Evolutionary conservation across 306 rosid genomes (phyloP), one percentile per base, ranked within the genome.

Genomic region (Mimosa pudica): DNA sequence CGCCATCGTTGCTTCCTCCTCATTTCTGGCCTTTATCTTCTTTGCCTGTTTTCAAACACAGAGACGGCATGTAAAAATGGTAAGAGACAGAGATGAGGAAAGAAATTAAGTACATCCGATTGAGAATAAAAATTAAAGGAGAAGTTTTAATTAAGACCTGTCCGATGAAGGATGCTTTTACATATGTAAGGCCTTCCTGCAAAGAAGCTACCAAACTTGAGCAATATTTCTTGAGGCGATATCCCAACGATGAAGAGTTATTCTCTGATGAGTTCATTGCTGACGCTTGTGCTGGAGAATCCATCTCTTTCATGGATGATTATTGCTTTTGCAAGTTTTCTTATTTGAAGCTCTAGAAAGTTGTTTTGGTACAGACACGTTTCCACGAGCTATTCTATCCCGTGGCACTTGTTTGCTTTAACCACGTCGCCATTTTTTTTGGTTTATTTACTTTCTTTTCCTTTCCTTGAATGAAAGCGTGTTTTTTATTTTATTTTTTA

Each of bases 1-100:
- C 49, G 87, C 89, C 20, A 10, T 74, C 55, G 85, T 75, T 71
- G 87, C 89, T 78, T 86, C 87, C 79, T 74, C 54, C 80, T 86
- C 87, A 71, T 80, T 86, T 70, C 61, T 83, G 49, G 86, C 89
- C 13, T 45, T 62, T 36, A 86, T 5, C 60, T n/a, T 77, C 73
- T 83, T 86, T 38, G 67, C 80, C 89, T 86, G 54, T 10, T 47
- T 47, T 47, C 9, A 2, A 47, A 48, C 52, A 36, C 57, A 68
- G 0, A 17, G 7, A 14, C 30, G 10, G 14, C 18, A 66, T 16
- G 24, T 54, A 5, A 54, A 5, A 54, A 54, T 6, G 20, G 5
- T 16, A 12, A 4, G 7, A 4, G 20, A 4, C 2, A 16, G 58
- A 4, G 3, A 5, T 20, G 2, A n/a, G 17, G 60, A 17, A 4